Evolutionary conservation across 2,329 filamentous ascomycete species (phyloP).

Genomic region (Cephalotrichum gorgonifer): DNA sequence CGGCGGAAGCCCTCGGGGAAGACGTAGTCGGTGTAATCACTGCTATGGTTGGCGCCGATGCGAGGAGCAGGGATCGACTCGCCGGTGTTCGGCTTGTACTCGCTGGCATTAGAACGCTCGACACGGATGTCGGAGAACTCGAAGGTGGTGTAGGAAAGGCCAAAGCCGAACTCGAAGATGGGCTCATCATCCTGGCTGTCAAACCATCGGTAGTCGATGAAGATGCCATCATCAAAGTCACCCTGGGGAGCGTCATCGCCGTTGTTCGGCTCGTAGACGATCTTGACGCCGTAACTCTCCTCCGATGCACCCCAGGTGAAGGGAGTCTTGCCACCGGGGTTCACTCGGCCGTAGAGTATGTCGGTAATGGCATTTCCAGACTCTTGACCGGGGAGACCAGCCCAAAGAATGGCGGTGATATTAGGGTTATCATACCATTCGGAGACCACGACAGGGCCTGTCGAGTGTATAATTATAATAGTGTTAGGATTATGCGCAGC

Average conservation of each 20-base stretch:
- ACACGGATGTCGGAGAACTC: conserved; percentile 59
- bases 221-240: conserved; percentile 66
- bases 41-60: conserved; percentile 51
- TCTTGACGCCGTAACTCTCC: conserved; percentile 56
- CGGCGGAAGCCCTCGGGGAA: conserved; percentile 51
- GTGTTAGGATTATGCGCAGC: conserved; percentile 74
- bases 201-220: conserved; percentile 63
- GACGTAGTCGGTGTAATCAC: conserved; percentile 51
- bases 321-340: conserved; percentile 68
- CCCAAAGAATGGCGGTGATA: conserved; percentile 75
- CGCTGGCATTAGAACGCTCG: conserved; percentile 30
- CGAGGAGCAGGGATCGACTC: conserved; percentile 51
- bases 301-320: conserved; percentile 68
- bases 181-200: conserved; percentile 53
- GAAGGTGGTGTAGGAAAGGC: conserved; percentile 73
- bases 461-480: conserved; percentile 81
- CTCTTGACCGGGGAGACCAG: conserved; percentile 73
- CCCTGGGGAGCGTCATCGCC: conserved; percentile 56
- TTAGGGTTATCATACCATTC: conserved; percentile 68
- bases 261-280: conserved; percentile 62
- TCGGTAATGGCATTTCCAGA: conserved; percentile 71
- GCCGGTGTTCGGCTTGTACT: conserved; percentile 51
- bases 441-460: conserved; percentile 67
- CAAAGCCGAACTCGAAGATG: conserved; percentile 73
- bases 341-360: conserved; percentile 70